phyloP scores from a whole-genome alignment of 495 filamentous ascomycete genomes.

The Hyaloscypha hepaticicola region DNA sequence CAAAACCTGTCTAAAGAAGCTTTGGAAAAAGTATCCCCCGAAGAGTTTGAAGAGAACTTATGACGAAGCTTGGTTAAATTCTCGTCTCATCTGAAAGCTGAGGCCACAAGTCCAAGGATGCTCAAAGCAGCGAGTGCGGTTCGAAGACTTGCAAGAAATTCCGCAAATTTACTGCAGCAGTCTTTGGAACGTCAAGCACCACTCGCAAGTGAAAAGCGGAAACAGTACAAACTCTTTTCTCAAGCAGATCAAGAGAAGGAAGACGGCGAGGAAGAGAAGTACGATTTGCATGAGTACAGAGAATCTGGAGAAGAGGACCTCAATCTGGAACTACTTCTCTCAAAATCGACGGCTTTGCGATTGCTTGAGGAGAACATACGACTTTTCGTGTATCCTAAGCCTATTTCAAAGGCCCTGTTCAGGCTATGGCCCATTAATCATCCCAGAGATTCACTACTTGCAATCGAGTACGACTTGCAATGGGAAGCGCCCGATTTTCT shows the following conservation, averaged over 20 bases:
- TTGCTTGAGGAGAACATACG: not conserved
- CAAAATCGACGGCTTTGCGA: not conserved
- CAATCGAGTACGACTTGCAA: not conserved
- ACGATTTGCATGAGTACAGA: not conserved
- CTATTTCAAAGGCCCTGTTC: not conserved
- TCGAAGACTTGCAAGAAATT: not conserved
- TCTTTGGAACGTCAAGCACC: not conserved
- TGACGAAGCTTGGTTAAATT: not conserved
- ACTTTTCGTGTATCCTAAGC: not conserved
- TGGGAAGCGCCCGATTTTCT: slow-evolving; percentile 11
- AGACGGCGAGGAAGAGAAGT: not conserved
- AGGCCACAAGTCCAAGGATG: not conserved
- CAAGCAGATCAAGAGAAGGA: too few species aligned
- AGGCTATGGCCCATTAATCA: slow-evolving; percentile 3
- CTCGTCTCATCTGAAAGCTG: not conserved
- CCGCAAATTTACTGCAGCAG: not conserved
- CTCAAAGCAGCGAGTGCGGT: not conserved
- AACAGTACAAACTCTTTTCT: not conserved
- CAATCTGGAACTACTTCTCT: not conserved
- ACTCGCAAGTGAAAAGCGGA: not conserved
- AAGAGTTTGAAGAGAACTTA: not conserved
- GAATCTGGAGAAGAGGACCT: not conserved
- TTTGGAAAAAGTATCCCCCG: not conserved
- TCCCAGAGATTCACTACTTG: not conserved
- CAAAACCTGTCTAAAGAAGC: not conserved